A percentile compares a stretch with the other conserved stretches of the same genome.
Evolutionary conservation across 768 basidiomycete species (phyloP).

Genomic region (Hericium coralloides): DNA sequence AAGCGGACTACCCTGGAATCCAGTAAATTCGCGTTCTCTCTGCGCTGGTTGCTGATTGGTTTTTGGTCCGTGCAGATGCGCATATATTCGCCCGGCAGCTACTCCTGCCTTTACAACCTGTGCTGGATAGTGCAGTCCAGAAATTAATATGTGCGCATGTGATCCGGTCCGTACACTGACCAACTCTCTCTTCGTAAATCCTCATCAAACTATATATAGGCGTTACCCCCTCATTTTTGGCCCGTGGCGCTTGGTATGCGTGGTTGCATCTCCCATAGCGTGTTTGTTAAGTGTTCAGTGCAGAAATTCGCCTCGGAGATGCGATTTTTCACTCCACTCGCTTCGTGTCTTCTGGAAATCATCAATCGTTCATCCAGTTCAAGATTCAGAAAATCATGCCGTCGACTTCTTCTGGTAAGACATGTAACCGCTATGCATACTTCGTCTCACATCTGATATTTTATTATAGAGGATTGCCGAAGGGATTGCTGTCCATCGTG

Average conservation of each 20-base stretch:
- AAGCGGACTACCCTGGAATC: conserved; percentile 9
- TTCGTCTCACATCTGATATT: neutral
- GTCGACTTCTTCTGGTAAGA: conserved; percentile 39
- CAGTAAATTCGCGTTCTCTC: neutral
- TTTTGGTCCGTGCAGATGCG: conserved; percentile 32
- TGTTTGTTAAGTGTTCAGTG: neutral
- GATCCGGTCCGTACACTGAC: conserved; percentile 5
- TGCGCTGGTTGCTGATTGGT: conserved; percentile 28
- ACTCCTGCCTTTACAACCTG: conserved; percentile 7
- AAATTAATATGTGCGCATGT: conserved; percentile 7
- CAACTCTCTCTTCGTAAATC: conserved; percentile 5
- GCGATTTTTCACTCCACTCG: conserved; percentile 38
- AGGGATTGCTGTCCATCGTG: neutral
- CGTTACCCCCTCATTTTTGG: conserved; percentile 77
- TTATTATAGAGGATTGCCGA: neutral
- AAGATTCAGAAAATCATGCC: conserved; percentile 36
- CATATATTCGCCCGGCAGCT: conserved; percentile 5
- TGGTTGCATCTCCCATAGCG: neutral
- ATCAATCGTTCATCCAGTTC: conserved; percentile 41
- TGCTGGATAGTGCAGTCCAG: conserved; percentile 5
- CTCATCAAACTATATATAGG: conserved; percentile 26
- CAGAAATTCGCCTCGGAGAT: conserved; percentile 55
- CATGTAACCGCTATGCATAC: neutral
- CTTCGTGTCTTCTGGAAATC: conserved; percentile 41
- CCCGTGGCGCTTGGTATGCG: conserved; percentile 47